Conservation (phyloP, 768 basidiomycete species). For the Cystofilobasidium capitatum region DNA sequence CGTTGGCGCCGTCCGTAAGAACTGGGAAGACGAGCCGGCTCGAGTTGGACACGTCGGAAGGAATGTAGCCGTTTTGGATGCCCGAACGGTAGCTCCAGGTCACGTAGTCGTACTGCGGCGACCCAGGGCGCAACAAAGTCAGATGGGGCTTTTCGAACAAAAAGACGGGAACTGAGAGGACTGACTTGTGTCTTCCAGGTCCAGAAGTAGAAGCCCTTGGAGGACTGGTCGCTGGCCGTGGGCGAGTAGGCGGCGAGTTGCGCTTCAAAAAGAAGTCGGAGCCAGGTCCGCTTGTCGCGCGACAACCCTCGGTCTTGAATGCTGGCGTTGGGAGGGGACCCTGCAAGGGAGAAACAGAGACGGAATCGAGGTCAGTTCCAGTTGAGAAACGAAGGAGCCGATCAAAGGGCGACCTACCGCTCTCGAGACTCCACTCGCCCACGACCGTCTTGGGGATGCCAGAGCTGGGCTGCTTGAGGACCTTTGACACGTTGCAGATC, state of each 20-base stretch:
- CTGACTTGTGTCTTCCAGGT: slow-evolving; percentile 31
- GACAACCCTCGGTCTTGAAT: slow-evolving; percentile 15
- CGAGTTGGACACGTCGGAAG: slow-evolving; percentile 34
- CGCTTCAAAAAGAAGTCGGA: slow-evolving; percentile 36
- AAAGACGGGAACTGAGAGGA: neutral
- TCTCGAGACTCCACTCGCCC: slow-evolving; percentile 39
- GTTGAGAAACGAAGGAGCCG: neutral
- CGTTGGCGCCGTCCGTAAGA: slow-evolving; percentile 29
- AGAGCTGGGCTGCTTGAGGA: slow-evolving; percentile 16
- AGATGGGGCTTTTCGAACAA: neutral
- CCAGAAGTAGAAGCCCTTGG: slow-evolving; percentile 38
- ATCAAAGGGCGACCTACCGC: slow-evolving; percentile 27
- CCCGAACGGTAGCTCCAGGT: slow-evolving; percentile 37
- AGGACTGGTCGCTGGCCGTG: slow-evolving; percentile 29
- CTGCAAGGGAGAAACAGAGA: neutral
- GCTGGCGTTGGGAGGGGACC: slow-evolving; percentile 20
- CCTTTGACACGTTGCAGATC: slow-evolving; percentile 19
- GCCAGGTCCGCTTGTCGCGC: slow-evolving; percentile 37
- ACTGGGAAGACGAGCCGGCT: slow-evolving; percentile 34
- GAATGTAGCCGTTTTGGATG: slow-evolving; percentile 35
- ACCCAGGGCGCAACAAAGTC: neutral
- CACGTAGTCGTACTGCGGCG: neutral
- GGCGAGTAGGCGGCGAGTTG: slow-evolving; percentile 37
- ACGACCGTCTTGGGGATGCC: slow-evolving; percentile 29
- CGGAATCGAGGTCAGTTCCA: neutral